Evolutionary conservation across 2,329 filamentous ascomycete species (phyloP).

Genomic region (Nemania serpens): DNA sequence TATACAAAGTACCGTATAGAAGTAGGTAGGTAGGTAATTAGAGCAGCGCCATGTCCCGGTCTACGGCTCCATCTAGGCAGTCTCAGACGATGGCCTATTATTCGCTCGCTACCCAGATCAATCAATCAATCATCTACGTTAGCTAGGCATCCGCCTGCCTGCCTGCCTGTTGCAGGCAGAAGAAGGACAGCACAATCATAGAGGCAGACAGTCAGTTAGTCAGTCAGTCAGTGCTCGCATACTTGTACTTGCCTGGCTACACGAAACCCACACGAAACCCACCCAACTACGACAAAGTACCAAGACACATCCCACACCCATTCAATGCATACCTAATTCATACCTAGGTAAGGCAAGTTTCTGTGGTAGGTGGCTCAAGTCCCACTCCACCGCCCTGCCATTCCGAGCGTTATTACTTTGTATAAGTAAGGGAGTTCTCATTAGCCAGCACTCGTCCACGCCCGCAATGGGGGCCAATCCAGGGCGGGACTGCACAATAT

Average conservation of each 20-base stretch:
- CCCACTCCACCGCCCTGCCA: slow-evolving; percentile 26
- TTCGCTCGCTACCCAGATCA: slow-evolving; percentile 34
- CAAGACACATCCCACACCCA: no score
- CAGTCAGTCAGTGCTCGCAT: slow-evolving; percentile 6
- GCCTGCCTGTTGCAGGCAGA: slow-evolving; percentile 23
- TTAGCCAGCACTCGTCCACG: slow-evolving; percentile 28
- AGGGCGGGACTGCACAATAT: slow-evolving; percentile 21
- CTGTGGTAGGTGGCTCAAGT: slow-evolving; percentile 9
- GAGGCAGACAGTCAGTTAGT: no score
- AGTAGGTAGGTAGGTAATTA: not conserved
- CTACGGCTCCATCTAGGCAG: slow-evolving; percentile 20
- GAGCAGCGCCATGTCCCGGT: slow-evolving; percentile 29
- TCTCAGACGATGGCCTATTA: slow-evolving; percentile 22
- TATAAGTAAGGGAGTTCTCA: slow-evolving; percentile 31
- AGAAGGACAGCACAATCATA: slow-evolving; percentile 34
- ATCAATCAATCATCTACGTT: not conserved
- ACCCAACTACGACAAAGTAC: not conserved
- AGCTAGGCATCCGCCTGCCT: no score
- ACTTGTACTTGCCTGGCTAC: not conserved
- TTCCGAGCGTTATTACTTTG: slow-evolving; percentile 13
- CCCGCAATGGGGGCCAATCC: slow-evolving; percentile 28
- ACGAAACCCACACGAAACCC: not conserved
- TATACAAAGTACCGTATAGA: not conserved
- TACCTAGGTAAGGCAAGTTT: no score
- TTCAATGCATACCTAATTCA: no score